These are phyloP conservation scores for Juncus effusus DNA, from an alignment of 176 grass and related monocot species.

Conservation along the genomic window DNA sequence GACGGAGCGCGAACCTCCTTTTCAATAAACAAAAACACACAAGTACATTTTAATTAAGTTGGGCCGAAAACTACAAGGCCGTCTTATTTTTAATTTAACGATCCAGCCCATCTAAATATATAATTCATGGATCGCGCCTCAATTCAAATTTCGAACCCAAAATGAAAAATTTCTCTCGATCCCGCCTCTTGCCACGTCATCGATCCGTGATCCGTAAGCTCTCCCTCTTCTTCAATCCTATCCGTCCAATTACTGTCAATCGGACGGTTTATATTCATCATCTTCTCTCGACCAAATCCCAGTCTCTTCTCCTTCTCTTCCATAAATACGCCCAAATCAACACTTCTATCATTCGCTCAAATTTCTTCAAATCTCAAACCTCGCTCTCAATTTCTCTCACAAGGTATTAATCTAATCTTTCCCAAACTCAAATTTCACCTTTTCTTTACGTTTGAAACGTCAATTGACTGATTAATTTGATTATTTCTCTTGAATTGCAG, in stretches of 20 bases:
- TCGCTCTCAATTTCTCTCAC: not conserved
- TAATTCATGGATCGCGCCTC: not conserved
- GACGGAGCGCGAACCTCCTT: not conserved
- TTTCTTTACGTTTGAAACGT: not conserved
- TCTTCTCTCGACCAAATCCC: not conserved
- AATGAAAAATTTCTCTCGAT: conserved; percentile 6
- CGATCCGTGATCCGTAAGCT: conserved; percentile 31
- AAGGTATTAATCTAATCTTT: too few relatives aligned
- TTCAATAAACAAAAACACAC: not conserved
- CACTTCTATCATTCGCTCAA: not conserved
- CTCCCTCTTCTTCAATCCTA: not conserved
- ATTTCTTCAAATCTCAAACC: not conserved
- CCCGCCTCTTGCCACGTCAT: conserved; percentile 34
- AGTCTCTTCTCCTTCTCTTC: not conserved
- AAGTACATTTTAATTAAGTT: not conserved
- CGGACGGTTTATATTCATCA: conserved; percentile 22
- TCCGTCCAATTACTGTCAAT: conserved; percentile 24
- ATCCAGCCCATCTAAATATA: too few relatives aligned
- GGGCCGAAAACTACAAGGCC: too few relatives aligned
- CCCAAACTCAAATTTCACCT: not conserved
- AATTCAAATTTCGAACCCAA: not conserved
- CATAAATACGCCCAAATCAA: not conserved
- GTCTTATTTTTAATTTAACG: too few relatives aligned
- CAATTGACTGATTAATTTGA: not conserved
- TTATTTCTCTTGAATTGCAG: conserved; percentile 7